These are phyloP conservation scores for Leavenworthia alabamica DNA, from an alignment of 345 rosid species.

Conservation along the genomic window DNA sequence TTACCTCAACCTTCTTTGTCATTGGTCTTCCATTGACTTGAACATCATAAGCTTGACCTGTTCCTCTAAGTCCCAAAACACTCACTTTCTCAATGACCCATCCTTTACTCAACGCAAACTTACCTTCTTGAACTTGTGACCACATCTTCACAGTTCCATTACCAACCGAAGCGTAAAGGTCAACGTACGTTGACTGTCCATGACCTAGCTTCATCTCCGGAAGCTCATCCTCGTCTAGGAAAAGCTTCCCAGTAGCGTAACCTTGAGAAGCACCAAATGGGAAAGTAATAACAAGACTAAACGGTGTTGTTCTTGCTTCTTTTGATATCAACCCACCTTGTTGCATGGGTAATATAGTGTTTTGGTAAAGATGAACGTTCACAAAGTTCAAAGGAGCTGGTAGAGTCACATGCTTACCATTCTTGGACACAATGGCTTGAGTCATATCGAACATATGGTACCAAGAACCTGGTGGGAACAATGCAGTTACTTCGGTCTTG, in stretches of 20 bases:
- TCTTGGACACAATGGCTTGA: conserved; percentile 43
- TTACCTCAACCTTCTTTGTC: conserved; percentile 31
- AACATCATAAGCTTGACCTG: conserved; percentile 36
- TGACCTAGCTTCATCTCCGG: conserved; percentile 82
- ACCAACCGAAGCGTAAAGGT: conserved; percentile 54
- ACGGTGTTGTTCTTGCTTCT: conserved; percentile 84
- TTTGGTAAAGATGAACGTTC: conserved; percentile 79
- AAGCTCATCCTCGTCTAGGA: conserved; percentile 77
- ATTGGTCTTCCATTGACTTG: conserved; percentile 41
- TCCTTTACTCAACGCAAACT: conserved; percentile 67
- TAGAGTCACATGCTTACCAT: conserved; percentile 49
- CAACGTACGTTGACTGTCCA: conserved; percentile 54
- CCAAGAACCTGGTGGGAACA: conserved; percentile 93
- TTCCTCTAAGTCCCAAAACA: conserved; percentile 63
- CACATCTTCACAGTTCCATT: conserved; percentile 66
- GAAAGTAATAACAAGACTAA: conserved; percentile 62
- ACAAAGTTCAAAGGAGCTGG: conserved; percentile 73
- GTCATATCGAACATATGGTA: conserved; percentile 75
- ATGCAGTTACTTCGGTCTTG: conserved; percentile 55
- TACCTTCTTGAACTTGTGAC: conserved; percentile 70
- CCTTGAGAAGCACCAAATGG: conserved; percentile 58
- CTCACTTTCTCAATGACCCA: conserved; percentile 61
- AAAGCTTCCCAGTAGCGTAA: conserved; percentile 68
- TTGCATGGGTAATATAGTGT: conserved; percentile 84
- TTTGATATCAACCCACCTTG: conserved; percentile 76